Percentiles rank a stretch among this genome's conserved stretches.
Evolutionary conservation across 306 rosid genomes (phyloP).

Genomic region (Prunus mongolica): DNA sequence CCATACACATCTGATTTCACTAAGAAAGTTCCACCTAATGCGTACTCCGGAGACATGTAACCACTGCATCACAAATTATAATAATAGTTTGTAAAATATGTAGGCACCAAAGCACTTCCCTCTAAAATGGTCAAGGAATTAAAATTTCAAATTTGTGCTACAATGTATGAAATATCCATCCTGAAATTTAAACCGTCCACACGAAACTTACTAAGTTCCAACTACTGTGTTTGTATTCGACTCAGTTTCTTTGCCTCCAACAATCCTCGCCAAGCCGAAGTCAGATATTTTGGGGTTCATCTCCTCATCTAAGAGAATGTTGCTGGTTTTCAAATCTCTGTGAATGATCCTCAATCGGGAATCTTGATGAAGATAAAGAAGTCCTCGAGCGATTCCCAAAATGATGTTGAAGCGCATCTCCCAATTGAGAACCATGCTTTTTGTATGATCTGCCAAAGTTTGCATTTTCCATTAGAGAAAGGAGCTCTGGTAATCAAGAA

Average conservation of each 20-base stretch:
- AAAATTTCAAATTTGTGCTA: too few species aligned
- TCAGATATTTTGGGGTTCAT: conserved; percentile 74
- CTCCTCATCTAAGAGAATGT: conserved; percentile 56
- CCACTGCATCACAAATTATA: conserved; percentile 21
- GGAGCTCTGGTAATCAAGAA: background rate
- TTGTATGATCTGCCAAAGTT: conserved; percentile 34
- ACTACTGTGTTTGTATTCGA: conserved; percentile 53
- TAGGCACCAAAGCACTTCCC: too few species aligned
- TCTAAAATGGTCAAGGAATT: too few species aligned
- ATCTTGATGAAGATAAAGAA: conserved; percentile 71
- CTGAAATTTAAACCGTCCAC: background rate
- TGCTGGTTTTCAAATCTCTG: conserved; percentile 62
- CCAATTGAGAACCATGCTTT: conserved; percentile 40
- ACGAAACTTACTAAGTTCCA: conserved; percentile 61
- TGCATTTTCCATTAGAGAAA: conserved; percentile 6
- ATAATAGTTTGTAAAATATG: too few species aligned
- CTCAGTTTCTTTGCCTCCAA: conserved; percentile 55
- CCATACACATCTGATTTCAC: conserved; percentile 50
- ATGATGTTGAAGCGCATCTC: conserved; percentile 55
- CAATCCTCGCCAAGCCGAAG: conserved; percentile 65
- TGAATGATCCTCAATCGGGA: conserved; percentile 70
- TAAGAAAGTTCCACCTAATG: conserved; percentile 43
- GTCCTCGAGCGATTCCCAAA: conserved; percentile 63
- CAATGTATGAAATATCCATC: background rate
- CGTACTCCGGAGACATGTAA: conserved; percentile 52